These are phyloP conservation scores for Boletus fagicola DNA, from an alignment of 768 basidiomycete species.

Conservation along the genomic window DNA sequence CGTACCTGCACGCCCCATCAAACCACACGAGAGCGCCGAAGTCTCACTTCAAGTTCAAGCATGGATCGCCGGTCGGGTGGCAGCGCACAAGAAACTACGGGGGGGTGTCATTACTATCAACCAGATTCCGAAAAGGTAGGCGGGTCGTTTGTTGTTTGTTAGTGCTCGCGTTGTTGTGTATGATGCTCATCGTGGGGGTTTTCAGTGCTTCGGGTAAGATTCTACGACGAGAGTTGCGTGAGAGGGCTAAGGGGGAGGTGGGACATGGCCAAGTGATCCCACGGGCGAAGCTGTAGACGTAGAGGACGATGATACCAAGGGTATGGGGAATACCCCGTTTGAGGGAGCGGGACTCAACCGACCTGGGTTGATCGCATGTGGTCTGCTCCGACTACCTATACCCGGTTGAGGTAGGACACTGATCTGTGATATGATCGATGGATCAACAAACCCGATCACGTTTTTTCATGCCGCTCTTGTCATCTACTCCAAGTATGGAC, in stretches of 20 bases:
- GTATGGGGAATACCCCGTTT: neutral
- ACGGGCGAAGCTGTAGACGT: constrained; percentile 22
- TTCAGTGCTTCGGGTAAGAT: constrained; percentile 85
- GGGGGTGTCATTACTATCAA: constrained; percentile 68
- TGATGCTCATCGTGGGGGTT: neutral
- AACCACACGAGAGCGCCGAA: constrained; percentile 10
- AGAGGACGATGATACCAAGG: neutral
- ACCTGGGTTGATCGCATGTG: neutral
- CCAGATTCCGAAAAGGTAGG: constrained; percentile 35
- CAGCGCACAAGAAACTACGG: constrained; percentile 73
- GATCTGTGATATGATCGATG: neutral
- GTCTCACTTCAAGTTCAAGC: constrained; percentile 53
- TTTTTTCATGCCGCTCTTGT: neutral
- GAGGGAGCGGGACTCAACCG: neutral
- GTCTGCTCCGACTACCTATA: too few species aligned
- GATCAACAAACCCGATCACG: neutral
- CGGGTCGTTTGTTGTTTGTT: neutral
- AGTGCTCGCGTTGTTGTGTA: neutral
- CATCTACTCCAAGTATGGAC: neutral
- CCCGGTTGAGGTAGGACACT: neutral
- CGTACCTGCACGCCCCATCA: constrained; percentile 29
- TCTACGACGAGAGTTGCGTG: constrained; percentile 71
- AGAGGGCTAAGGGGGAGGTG: constrained; percentile 57
- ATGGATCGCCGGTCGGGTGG: constrained; percentile 71
- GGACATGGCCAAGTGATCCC: constrained; percentile 25